Evolutionary conservation across 495 filamentous ascomycete species (phyloP).

Genomic region (Glonium stellatum): DNA sequence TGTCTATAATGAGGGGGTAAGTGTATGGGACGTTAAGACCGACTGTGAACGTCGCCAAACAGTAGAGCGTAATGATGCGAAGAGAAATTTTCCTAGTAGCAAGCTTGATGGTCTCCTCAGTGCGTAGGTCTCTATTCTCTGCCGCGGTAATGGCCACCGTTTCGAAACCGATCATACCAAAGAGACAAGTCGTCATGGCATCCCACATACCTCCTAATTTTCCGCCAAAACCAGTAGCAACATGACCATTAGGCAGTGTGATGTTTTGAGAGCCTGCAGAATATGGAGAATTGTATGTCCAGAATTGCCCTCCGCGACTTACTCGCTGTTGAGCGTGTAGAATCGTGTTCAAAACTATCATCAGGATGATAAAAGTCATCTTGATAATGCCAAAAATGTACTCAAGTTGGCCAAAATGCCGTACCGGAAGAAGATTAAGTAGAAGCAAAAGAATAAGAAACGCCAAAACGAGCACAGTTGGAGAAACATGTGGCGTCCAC

Average conservation of each 20-base stretch:
- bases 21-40: constrained; percentile 13
- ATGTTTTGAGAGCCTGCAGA: constrained; percentile 3
- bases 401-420: constrained; percentile 8
- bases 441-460: constrained; percentile 9
- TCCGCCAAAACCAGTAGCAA: not conserved
- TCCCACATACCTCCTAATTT: constrained; percentile 8
- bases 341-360: constrained; percentile 12
- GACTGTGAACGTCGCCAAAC: constrained; percentile 9
- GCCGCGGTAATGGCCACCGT: constrained; percentile 12
- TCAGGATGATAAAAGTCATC: constrained; percentile 5
- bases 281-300: constrained; percentile 11
- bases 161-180: constrained; percentile 15
- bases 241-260: constrained; percentile 4
- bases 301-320: constrained; percentile 1
- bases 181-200: constrained; percentile 7
- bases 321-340: constrained; percentile 2
- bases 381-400: constrained; percentile 11
- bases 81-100: constrained; percentile 8
- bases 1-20: not conserved
- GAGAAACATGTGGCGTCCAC: constrained; percentile 4
- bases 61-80: constrained; percentile 9
- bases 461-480: constrained; percentile 6
- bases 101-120: constrained; percentile 9
- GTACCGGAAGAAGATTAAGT: constrained; percentile 12
- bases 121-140: constrained; percentile 8